A percentile compares a stretch with the other conserved stretches of the same genome.
These are phyloP conservation scores for Lachancea waltii DNA, from an alignment of 805 yeast species.

Conservation along the genomic window DNA sequence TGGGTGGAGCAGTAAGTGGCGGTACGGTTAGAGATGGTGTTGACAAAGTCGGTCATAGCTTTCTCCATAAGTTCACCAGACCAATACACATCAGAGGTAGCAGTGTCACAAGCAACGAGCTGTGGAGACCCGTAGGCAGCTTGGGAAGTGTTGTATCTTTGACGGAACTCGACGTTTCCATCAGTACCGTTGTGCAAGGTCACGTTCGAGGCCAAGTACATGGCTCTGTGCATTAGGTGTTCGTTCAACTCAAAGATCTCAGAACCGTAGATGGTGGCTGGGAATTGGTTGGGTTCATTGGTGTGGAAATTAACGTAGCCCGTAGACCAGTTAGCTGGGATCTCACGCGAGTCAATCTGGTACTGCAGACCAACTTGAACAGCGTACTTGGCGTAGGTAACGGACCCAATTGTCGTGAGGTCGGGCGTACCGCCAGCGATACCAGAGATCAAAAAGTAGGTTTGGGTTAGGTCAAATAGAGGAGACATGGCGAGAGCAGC, in stretches of 20 bases:
- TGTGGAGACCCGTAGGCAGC: constrained; percentile 47
- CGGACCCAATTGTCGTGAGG: constrained; percentile 52
- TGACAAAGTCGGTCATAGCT: constrained; percentile 43
- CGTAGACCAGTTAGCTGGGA: constrained; percentile 48
- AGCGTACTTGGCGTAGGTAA: constrained; percentile 53
- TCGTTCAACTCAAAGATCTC: constrained; percentile 60
- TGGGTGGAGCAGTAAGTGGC: constrained; percentile 56
- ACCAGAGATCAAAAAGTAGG: constrained; percentile 59
- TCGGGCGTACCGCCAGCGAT: constrained; percentile 60
- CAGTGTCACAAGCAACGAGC: constrained; percentile 49
- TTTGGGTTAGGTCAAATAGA: constrained; percentile 48
- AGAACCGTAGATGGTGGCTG: constrained; percentile 52
- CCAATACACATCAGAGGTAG: constrained; percentile 57
- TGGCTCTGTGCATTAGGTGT: constrained; percentile 51
- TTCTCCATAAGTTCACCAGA: constrained; percentile 47
- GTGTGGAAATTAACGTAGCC: constrained; percentile 57
- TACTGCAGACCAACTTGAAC: constrained; percentile 56
- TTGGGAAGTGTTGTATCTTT: constrained; percentile 37
- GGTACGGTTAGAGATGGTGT: constrained; percentile 49
- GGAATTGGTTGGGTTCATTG: constrained; percentile 43
- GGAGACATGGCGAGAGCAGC: constrained; percentile 50
- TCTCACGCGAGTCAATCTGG: constrained; percentile 47
- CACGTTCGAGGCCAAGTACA: constrained; percentile 43
- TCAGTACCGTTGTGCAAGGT: constrained; percentile 41
- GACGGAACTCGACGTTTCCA: constrained; percentile 41